A percentile compares a stretch with the other conserved stretches of the same genome.
Evolutionary conservation across 352 stramenopile species (phyloP).

Genomic region (Globisporangium cylindrosporum): DNA sequence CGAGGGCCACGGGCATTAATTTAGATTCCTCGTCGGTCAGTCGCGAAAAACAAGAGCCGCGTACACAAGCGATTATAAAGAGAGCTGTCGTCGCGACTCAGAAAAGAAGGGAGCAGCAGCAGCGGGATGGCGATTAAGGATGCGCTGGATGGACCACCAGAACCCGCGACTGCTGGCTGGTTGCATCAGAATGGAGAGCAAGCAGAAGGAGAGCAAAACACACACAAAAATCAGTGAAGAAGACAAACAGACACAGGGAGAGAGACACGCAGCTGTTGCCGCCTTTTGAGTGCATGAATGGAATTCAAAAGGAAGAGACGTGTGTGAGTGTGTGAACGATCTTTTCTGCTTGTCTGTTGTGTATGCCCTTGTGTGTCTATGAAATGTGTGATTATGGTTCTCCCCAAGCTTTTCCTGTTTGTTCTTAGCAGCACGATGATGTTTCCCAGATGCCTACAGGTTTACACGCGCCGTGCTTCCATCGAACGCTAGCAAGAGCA

Average conservation of each 20-base stretch:
- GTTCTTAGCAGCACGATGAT: neutral
- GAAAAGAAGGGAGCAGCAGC: conserved; percentile 8
- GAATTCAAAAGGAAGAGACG: conserved; percentile 16
- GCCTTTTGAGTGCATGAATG: conserved; percentile 16
- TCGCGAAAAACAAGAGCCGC: neutral
- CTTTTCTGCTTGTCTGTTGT: neutral
- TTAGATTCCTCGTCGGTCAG: conserved; percentile 15
- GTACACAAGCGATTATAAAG: neutral
- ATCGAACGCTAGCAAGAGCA: neutral
- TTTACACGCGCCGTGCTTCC: neutral
- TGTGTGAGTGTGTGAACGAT: neutral
- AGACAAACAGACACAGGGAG: neutral
- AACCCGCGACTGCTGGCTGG: conserved; percentile 9
- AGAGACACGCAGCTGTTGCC: conserved; percentile 2
- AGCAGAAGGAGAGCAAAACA: neutral
- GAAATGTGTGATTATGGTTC: neutral
- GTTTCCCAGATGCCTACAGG: neutral
- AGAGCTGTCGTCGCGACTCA: conserved; percentile 2
- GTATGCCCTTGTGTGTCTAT: neutral
- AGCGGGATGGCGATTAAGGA: neutral
- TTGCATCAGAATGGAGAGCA: neutral
- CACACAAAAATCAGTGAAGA: neutral
- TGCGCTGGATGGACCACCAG: conserved; percentile 12
- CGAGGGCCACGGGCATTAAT: conserved; percentile 52
- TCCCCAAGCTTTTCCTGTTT: neutral